A percentile compares a stretch with the other conserved stretches of the same genome.
phyloP scores from a whole-genome alignment of 768 basidiomycete genomes.

The Gelatoporia subvermispora region DNA sequence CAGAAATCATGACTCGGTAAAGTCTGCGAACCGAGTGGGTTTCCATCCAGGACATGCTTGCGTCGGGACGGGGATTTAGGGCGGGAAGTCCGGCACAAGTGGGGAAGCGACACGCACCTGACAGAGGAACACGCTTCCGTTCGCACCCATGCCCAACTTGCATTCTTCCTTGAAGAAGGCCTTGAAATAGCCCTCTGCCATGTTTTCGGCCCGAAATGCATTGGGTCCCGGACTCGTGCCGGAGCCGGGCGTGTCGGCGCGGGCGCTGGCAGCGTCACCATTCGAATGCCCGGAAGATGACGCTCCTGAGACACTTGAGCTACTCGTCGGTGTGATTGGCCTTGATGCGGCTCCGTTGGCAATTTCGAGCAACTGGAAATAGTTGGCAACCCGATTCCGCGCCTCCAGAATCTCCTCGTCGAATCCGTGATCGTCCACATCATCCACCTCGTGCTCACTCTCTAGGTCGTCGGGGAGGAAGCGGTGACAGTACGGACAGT shows the following conservation, averaged over 20 bases:
- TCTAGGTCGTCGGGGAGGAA: slow-evolving; percentile 38
- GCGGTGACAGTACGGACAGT: slow-evolving; percentile 76
- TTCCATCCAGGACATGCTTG: slow-evolving; percentile 84
- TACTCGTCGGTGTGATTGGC: slow-evolving; percentile 22
- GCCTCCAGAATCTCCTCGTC: slow-evolving; percentile 32
- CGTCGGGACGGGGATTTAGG: background rate
- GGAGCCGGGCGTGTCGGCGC: background rate
- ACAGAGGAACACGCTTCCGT: slow-evolving; percentile 85
- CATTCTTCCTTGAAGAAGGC: slow-evolving; percentile 90
- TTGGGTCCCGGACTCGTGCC: slow-evolving; percentile 11
- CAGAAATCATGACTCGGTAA: slow-evolving; percentile 1
- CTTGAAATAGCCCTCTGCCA: slow-evolving; percentile 92
- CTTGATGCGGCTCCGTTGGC: slow-evolving; percentile 55
- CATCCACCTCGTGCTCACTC: slow-evolving; percentile 9
- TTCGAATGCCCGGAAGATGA: background rate
- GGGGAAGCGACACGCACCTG: slow-evolving; percentile 48
- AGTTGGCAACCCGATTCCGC: slow-evolving; percentile 60
- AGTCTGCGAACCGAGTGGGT: slow-evolving; percentile 57
- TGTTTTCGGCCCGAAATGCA: slow-evolving; percentile 60
- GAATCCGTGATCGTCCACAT: slow-evolving; percentile 16
- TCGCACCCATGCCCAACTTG: slow-evolving; percentile 91
- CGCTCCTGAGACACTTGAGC: background rate
- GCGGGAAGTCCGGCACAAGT: background rate
- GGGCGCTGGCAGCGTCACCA: background rate
- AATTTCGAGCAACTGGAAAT: slow-evolving; percentile 73